Conservation (phyloP, 805 yeast genomes). For the Kodamaea kakaduensis region DNA sequence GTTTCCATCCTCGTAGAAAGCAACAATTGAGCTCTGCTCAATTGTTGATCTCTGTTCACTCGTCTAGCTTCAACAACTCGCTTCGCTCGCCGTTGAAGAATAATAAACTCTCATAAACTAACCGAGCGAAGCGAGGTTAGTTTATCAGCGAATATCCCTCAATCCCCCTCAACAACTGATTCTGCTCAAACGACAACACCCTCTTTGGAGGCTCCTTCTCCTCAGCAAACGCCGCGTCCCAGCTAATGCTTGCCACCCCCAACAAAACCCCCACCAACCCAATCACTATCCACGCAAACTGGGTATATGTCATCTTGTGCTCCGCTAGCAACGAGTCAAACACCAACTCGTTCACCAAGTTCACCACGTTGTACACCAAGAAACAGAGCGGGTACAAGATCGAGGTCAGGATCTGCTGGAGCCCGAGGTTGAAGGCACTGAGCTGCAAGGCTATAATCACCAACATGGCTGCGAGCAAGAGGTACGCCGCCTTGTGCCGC, state of each 20-base stretch:
- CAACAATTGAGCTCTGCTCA: no score
- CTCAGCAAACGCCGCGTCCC: conserved; percentile 37
- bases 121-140: no score
- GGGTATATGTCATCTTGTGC: conserved; percentile 40
- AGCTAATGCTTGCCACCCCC: conserved; percentile 68
- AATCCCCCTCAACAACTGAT: conserved; percentile 36
- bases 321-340: conserved; percentile 58
- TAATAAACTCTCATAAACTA: no score
- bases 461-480: conserved; percentile 52
- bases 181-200: conserved; percentile 50
- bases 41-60: no score
- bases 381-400: conserved; percentile 81
- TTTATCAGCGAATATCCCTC: no score
- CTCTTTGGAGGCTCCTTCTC: conserved; percentile 10
- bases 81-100: no score
- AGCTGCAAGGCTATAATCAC: conserved; percentile 67
- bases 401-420: conserved; percentile 66
- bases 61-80: no score
- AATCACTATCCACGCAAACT: conserved; percentile 42
- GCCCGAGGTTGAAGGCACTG: conserved; percentile 68
- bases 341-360: conserved; percentile 45
- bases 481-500: conserved; percentile 27
- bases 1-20: no score
- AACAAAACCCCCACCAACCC: conserved; percentile 52
- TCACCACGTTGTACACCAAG: conserved; percentile 71